Conservation (phyloP, 352 stramenopile genomes). For the Globisporangium polare region DNA sequence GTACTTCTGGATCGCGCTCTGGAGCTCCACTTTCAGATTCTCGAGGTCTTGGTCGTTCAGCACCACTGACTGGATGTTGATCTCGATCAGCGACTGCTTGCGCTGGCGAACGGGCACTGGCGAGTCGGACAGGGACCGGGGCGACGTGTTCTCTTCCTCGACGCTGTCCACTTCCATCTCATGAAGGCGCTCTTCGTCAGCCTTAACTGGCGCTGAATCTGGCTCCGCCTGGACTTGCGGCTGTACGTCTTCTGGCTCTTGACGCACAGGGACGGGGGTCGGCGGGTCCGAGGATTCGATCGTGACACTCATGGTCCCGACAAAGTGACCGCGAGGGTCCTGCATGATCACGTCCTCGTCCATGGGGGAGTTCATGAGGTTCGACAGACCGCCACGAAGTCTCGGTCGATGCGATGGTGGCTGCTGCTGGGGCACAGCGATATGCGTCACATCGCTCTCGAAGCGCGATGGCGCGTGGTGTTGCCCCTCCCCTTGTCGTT, state of each 20-base stretch:
- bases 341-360: slow-evolving; percentile 28
- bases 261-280: not conserved
- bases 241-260: not conserved
- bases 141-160: not conserved
- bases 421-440: slow-evolving; percentile 11
- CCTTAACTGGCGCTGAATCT: slow-evolving; percentile 1
- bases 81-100: slow-evolving; percentile 17
- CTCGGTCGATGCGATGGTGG: slow-evolving; percentile 12
- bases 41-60: slow-evolving; percentile 36
- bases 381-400: slow-evolving; percentile 31
- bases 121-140: slow-evolving; percentile 19
- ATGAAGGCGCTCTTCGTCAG: not conserved
- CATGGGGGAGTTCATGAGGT: slow-evolving; percentile 64
- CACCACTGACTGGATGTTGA: slow-evolving; percentile 23
- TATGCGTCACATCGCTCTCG: slow-evolving; percentile 5
- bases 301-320: not conserved
- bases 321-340: slow-evolving; percentile 8
- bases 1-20: slow-evolving; percentile 33
- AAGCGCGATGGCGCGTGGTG: not conserved
- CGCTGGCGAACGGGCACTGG: slow-evolving; percentile 6
- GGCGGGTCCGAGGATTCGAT: not conserved
- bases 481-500: not conserved
- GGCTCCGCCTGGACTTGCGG: slow-evolving; percentile 1
- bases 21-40: slow-evolving; percentile 37
- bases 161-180: slow-evolving; percentile 8